Evolutionary conservation across 148 eudicot species (phyloP).

Genomic region (Chenopodium album): DNA sequence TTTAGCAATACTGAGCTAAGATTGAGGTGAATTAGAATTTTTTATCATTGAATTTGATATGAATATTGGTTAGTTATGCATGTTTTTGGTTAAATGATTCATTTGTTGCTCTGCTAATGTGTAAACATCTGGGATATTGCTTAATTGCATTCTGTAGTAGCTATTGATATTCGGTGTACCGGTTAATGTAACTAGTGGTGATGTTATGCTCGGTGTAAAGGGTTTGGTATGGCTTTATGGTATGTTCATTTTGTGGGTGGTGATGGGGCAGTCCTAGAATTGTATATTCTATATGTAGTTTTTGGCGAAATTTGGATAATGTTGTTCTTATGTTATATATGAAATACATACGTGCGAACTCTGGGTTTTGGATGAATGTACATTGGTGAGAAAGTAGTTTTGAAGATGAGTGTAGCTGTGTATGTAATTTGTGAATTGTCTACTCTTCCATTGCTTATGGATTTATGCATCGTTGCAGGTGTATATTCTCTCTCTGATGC

Average conservation of each 20-base stretch:
- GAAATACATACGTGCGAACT: neutral
- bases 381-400: neutral
- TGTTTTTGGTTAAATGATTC: neutral
- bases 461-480: slow-evolving; percentile 45
- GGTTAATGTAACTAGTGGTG: neutral
- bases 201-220: neutral
- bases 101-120: neutral
- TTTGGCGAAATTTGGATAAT: slow-evolving; percentile 4
- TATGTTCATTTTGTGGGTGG: neutral
- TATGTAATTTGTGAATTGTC: neutral
- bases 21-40: neutral
- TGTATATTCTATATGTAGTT: neutral
- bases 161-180: neutral
- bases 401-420: neutral
- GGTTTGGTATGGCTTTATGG: neutral
- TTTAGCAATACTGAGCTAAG: neutral
- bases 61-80: neutral
- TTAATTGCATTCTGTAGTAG: neutral
- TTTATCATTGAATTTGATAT: neutral
- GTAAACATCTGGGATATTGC: neutral
- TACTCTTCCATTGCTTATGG: neutral
- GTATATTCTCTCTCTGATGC: slow-evolving; percentile 81
- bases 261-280: neutral
- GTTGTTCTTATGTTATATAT: neutral
- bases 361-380: neutral